phyloP scores from a whole-genome alignment of 208 protist genomes.

The Vickermania ingenoplastis region DNA sequence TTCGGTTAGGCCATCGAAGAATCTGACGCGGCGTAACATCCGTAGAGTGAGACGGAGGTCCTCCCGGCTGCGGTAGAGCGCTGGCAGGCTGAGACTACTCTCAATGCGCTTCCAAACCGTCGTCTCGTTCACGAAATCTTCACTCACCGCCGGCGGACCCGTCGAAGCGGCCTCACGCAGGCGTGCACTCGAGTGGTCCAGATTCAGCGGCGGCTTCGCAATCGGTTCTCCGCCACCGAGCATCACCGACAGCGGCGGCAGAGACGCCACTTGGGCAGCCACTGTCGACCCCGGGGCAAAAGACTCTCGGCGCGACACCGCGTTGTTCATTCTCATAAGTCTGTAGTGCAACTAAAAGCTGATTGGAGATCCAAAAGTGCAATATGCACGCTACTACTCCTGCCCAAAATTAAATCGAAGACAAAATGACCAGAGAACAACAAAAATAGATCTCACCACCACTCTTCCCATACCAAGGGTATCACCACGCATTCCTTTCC shows the following conservation, averaged over 20 bases:
- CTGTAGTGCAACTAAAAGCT: background rate
- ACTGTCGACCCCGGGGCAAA: conserved; percentile 5
- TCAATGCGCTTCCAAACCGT: conserved; percentile 33
- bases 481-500: background rate
- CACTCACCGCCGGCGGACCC: background rate
- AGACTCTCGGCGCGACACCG: background rate
- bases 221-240: conserved; percentile 6
- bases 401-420: background rate
- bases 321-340: too few species aligned
- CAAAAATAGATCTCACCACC: too few species aligned
- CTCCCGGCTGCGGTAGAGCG: conserved; percentile 42
- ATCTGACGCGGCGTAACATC: conserved; percentile 32
- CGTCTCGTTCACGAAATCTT: conserved; percentile 7
- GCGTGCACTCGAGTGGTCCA: background rate
- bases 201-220: conserved; percentile 4
- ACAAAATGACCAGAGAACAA: background rate
- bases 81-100: conserved; percentile 38
- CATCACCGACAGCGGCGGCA: conserved; percentile 18
- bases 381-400: background rate
- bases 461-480: background rate
- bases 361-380: background rate
- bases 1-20: conserved; percentile 29
- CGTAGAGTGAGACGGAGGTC: conserved; percentile 28
- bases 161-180: background rate
- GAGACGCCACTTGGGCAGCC: conserved; percentile 25